Evolutionary conservation across 306 rosid genomes (phyloP).

Genomic region (Ormosia emarginata): DNA sequence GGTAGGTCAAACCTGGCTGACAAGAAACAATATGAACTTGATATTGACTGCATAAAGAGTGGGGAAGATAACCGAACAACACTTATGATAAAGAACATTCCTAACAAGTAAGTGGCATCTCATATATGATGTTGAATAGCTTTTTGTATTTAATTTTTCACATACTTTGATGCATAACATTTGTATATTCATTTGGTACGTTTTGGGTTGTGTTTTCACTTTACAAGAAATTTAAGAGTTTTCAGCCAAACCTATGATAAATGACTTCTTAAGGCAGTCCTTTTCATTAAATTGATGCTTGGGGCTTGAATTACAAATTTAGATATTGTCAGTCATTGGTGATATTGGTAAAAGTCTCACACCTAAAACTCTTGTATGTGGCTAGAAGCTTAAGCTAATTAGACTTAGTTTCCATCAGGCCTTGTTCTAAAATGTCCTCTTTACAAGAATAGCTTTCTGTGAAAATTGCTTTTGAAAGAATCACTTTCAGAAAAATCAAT

Average conservation of each 20-base stretch:
- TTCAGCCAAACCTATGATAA: not conserved
- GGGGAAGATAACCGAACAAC: constrained; percentile 69
- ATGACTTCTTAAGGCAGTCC: not conserved
- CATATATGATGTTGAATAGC: not conserved
- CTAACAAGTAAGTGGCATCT: constrained; percentile 56
- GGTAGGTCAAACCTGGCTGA: constrained; percentile 41
- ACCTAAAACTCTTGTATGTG: not conserved
- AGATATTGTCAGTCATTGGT: not conserved
- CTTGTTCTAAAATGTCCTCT: not conserved
- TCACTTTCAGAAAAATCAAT: not conserved
- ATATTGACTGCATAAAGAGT: constrained; percentile 44
- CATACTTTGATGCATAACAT: not conserved
- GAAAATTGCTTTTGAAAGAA: not conserved
- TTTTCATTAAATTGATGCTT: not conserved
- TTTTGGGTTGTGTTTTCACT: constrained; percentile 10
- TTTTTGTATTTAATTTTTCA: not conserved
- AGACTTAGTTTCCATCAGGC: not conserved
- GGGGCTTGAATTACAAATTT: not conserved
- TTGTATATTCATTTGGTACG: constrained; percentile 1
- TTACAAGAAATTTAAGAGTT: not conserved
- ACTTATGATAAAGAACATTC: constrained; percentile 78
- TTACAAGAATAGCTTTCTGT: not conserved
- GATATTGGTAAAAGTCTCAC: not conserved
- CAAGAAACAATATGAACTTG: constrained; percentile 62
- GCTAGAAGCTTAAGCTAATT: not conserved